Percentiles rank a stretch among this genome's conserved stretches.
Evolutionary conservation across 768 basidiomycete species (phyloP).

Genomic region (Tricholoma furcatifolium): DNA sequence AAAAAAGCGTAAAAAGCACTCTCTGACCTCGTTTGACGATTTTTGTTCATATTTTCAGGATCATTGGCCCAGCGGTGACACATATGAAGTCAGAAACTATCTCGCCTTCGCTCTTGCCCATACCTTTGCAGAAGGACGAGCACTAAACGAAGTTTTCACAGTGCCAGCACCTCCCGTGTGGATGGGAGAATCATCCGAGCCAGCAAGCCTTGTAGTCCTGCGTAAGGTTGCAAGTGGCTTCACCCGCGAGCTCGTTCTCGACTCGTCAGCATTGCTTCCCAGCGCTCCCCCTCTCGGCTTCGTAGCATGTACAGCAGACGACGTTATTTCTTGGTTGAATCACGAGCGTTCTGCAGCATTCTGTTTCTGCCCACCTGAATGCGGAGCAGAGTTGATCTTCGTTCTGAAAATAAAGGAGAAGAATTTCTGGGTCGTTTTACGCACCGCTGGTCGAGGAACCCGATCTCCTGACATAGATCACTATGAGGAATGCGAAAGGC

Average conservation of each 20-base stretch:
- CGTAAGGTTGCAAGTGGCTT: not conserved
- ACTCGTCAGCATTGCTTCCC: not conserved
- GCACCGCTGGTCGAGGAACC: not conserved
- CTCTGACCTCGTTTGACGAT: not conserved
- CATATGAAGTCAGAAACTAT: not conserved
- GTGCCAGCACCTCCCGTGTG: not conserved
- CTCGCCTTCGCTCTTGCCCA: not conserved
- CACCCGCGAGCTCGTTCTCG: not conserved
- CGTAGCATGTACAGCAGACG: not conserved
- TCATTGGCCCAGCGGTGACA: not conserved
- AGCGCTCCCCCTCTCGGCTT: not conserved
- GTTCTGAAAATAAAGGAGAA: not conserved
- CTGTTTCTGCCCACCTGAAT: not conserved
- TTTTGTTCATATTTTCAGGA: not conserved
- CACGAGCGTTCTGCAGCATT: not conserved
- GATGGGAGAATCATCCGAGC: not conserved
- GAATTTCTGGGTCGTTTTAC: not conserved
- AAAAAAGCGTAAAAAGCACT: not conserved
- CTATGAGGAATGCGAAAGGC: not conserved
- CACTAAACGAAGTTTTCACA: not conserved
- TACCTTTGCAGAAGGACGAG: not conserved
- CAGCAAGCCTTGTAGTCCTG: not conserved
- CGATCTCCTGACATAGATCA: not conserved
- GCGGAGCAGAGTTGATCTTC: not conserved
- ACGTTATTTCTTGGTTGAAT: slow-evolving; percentile 1